These are phyloP conservation scores for Oryza longistaminata DNA, from an alignment of 176 grass and related monocot genomes.

Conservation along the genomic window DNA sequence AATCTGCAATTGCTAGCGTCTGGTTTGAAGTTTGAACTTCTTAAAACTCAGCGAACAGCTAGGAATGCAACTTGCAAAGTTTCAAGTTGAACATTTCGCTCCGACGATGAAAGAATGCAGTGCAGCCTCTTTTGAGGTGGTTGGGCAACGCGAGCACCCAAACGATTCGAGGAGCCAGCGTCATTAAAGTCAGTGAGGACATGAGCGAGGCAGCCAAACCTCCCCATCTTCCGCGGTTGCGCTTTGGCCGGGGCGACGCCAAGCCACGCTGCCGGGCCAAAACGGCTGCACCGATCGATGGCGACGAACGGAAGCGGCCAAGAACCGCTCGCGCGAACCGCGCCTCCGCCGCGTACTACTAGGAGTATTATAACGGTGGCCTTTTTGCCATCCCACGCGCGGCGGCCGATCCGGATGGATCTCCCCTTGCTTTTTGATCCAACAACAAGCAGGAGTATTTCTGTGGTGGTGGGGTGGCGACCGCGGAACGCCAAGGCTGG, in stretches of 20 bases:
- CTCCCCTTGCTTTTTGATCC: not conserved
- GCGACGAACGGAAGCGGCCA: conserved; percentile 27
- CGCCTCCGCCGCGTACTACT: not conserved
- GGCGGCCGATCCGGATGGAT: too few relatives aligned
- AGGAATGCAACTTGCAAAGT: too few relatives aligned
- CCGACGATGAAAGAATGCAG: too few relatives aligned
- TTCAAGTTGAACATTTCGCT: too few relatives aligned
- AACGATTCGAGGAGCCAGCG: not conserved
- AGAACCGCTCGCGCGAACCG: not conserved
- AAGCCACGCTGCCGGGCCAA: not conserved
- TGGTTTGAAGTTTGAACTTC: too few relatives aligned
- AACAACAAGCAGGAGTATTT: not conserved
- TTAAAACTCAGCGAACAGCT: too few relatives aligned
- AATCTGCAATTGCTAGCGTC: too few relatives aligned
- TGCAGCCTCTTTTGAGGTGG: too few relatives aligned
- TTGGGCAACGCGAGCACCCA: too few relatives aligned
- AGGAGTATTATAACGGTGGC: not conserved
- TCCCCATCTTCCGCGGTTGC: conserved; percentile 17
- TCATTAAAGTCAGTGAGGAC: not conserved
- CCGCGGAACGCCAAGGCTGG: conserved; percentile 15
- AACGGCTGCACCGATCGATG: not conserved
- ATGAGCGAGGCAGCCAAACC: not conserved
- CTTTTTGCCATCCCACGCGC: not conserved
- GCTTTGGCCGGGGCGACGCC: not conserved
- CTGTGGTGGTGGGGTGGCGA: too few relatives aligned